Evolutionary conservation across 768 basidiomycete genomes (phyloP), one percentile per base, ranked within the genome.

Genomic region (Cystofilobasidium macerans): DNA sequence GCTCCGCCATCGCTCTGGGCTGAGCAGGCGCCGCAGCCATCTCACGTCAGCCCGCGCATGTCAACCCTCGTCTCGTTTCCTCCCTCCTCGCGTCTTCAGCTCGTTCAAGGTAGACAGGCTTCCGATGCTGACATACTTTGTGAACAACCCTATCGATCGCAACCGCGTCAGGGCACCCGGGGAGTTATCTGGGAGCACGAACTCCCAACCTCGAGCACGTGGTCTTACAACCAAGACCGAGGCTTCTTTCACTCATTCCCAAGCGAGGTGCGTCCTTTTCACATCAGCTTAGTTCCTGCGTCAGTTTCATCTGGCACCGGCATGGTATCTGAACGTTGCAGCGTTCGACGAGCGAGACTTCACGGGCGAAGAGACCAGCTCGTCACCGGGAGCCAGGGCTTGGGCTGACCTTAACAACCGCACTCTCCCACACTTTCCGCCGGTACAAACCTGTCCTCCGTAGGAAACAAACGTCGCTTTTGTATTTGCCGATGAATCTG

Each of bases 101-200:
- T 62, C 64, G 26, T 43, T 58, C 35, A 33, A n/a, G n/a, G n/a
- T n/a, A n/a, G n/a, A n/a, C n/a, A n/a, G n/a, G n/a, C n/a, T n/a
- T n/a, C n/a, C n/a, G n/a, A n/a, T n/a, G n/a, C n/a, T n/a, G n/a
- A n/a, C n/a, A n/a, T n/a, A n/a, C n/a, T n/a, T n/a, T n/a, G n/a
- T n/a, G n/a, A n/a, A n/a, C n/a, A n/a, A n/a, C n/a, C n/a, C n/a
- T n/a, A n/a, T n/a, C n/a, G n/a, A n/a, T n/a, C n/a, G 28, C 45
- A 2, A 13, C 22, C 14, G 20, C 48, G 16, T 22, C 77, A 80
- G 70, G 88, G 90, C 24, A 89, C 88, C 4, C 78, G 90, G 62
- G 91, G 90, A 6, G 82, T 92, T 26, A 83, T 91, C 48, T 99
- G 94, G 94, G 85, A 90, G 65, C 89, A 95, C 70, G 91, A 94